Evolutionary conservation across 2,329 filamentous ascomycete species (phyloP).

Genomic region (Pezicula neosporulosa): DNA sequence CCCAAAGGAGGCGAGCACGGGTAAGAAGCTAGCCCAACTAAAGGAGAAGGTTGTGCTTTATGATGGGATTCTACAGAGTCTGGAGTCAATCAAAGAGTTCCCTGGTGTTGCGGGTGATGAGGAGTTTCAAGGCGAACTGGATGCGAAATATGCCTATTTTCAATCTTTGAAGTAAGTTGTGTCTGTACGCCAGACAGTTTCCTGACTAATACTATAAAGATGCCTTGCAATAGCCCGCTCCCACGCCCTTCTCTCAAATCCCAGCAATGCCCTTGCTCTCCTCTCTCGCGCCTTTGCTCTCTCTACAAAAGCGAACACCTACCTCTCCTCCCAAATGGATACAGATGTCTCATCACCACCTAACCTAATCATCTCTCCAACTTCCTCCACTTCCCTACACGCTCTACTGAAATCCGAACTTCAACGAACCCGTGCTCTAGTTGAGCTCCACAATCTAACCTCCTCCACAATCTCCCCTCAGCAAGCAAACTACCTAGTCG

Average conservation of each 20-base stretch:
- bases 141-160: constrained; percentile 79
- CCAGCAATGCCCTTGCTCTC: constrained; percentile 80
- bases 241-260: constrained; percentile 69
- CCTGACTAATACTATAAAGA: constrained; percentile 37
- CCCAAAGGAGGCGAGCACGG: constrained; percentile 61
- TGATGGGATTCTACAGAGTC: constrained; percentile 84
- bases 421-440: constrained; percentile 78
- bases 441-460: constrained; percentile 70
- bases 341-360: constrained; percentile 45
- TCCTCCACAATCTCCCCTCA: constrained; percentile 31
- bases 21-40: constrained; percentile 73
- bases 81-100: constrained; percentile 85
- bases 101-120: constrained; percentile 86
- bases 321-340: constrained; percentile 36
- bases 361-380: constrained; percentile 63
- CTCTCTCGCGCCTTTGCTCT: constrained; percentile 69
- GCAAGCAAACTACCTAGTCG: constrained; percentile 54
- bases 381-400: constrained; percentile 56
- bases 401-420: constrained; percentile 66
- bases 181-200: background rate
- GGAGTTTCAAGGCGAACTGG: constrained; percentile 71
- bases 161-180: constrained; percentile 72
- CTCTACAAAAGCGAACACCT: constrained; percentile 45
- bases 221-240: constrained; percentile 83
- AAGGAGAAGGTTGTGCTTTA: constrained; percentile 88